Evolutionary conservation across 208 protist genomes (phyloP).

Genomic region (Trypanosoma lewisi): DNA sequence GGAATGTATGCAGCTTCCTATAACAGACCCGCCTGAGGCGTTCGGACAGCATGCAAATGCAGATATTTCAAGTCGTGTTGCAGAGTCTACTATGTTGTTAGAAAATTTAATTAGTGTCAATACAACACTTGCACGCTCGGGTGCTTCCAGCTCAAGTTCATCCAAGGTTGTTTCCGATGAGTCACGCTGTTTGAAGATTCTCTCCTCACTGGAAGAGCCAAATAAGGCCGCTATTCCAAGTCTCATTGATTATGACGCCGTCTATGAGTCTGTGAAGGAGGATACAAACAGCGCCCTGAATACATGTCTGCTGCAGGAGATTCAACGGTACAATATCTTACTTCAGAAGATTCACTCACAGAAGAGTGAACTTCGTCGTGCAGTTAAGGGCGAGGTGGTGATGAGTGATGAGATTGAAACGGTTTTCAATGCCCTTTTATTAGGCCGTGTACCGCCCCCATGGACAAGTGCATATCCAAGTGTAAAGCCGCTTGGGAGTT

Average conservation of each 20-base stretch:
- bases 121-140: slow-evolving; percentile 67
- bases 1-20: slow-evolving; percentile 92
- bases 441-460: slow-evolving; percentile 90
- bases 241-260: slow-evolving; percentile 90
- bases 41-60: slow-evolving; percentile 99
- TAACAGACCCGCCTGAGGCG: slow-evolving; percentile 94
- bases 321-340: slow-evolving; percentile 96
- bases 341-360: slow-evolving; percentile 89
- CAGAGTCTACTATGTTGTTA: slow-evolving; percentile 91
- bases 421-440: slow-evolving; percentile 90
- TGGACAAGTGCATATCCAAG: slow-evolving; percentile 98
- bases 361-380: slow-evolving; percentile 91
- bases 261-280: slow-evolving; percentile 89
- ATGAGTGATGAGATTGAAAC: slow-evolving; percentile 97
- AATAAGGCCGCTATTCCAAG: slow-evolving; percentile 75
- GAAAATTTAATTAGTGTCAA: slow-evolving; percentile 93
- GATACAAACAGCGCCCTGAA: slow-evolving; percentile 92
- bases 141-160: slow-evolving; percentile 31
- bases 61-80: slow-evolving; percentile 96
- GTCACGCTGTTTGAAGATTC: slow-evolving; percentile 84
- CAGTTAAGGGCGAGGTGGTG: slow-evolving; percentile 97
- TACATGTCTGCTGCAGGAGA: slow-evolving; percentile 97
- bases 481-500: slow-evolving; percentile 95
- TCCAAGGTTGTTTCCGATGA: slow-evolving; percentile 65
- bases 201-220: slow-evolving; percentile 81